Evolutionary conservation across 768 basidiomycete species (phyloP), one percentile per base, ranked within the genome.

Genomic region (Leccinum disarticulatum): DNA sequence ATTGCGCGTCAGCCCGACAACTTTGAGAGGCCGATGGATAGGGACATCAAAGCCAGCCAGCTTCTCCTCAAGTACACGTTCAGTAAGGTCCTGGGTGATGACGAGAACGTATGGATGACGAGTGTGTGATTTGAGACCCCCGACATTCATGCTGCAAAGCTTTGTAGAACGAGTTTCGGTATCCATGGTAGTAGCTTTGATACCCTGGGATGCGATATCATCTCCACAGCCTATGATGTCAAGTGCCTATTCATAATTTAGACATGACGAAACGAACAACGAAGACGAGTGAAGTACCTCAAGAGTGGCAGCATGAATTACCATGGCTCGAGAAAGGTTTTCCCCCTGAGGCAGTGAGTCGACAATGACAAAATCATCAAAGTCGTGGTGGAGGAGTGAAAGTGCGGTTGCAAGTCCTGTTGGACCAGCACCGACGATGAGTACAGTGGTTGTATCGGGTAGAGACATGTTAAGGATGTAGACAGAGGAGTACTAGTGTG

Each of bases 31-130:
- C 3, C 80, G 70, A 49, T 68, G 61, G 9, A 81, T 67, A 3
- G 41, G 54, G 15, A 81, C 70, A 9, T 74, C 76, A 4, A 68
- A 58, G 7, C 70, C 64, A 4, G 68, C 51, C 28, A 81, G 62
- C 41, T 70, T 70, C 11, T 76, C 67, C 25, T 67, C 69, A 9
- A 85, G 73, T n/a, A 77, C 59, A n/a, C 67, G 64, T 60, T 85
- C 83, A 0, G 80, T 80, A 7, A 74, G 56, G 49, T 70, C 72
- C 64, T 85, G 83, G n/a, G 82, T 74, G 30, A 80, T 64, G 35
- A 80, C 54, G 19, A 81, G 62, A 19, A 69, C 66, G 53, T 76
- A 83, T 1, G 81, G 80, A 61, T 75, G 79, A 13, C 68, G 76
- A 41, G 81, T 83, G 64, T 82, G 69, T 8, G 70, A 47, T 25